Percentiles rank a stretch among this genome's conserved stretches.
Evolutionary conservation across 2,329 filamentous ascomycete genomes (phyloP).

Genomic region (Penicillium frequentans): DNA sequence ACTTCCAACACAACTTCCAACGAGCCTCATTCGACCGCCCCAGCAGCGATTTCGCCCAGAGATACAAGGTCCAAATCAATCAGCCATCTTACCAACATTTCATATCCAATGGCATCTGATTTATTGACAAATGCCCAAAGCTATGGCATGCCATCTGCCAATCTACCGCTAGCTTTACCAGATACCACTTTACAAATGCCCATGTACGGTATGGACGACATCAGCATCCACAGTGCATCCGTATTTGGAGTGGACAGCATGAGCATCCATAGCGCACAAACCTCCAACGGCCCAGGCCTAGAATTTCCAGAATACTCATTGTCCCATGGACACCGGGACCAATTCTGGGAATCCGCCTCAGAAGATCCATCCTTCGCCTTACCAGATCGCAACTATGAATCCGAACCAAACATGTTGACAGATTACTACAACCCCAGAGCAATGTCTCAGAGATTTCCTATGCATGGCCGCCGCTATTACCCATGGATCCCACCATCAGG

Average conservation of each 20-base stretch:
- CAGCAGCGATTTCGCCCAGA: neutral
- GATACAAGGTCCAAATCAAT: neutral
- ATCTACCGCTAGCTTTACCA: neutral
- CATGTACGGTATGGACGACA: neutral
- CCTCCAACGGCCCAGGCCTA: neutral
- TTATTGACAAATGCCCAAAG: neutral
- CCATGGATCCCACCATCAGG: neutral
- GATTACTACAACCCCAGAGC: neutral
- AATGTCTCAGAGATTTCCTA: neutral
- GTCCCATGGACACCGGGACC: neutral
- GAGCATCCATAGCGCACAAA: neutral
- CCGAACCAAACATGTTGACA: neutral
- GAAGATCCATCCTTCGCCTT: neutral
- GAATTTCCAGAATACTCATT: neutral
- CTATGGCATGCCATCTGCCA: neutral
- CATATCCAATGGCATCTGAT: neutral
- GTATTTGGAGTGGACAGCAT: neutral
- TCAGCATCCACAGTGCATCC: neutral
- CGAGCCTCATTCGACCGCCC: neutral
- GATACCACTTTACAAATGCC: neutral
- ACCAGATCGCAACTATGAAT: slow-evolving; percentile 1
- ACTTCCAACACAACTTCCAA: neutral
- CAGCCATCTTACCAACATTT: neutral
- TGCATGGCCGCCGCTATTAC: neutral
- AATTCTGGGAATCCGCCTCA: neutral